phyloP scores from a whole-genome alignment of 441 rosid species.

The Populus hybrid region DNA sequence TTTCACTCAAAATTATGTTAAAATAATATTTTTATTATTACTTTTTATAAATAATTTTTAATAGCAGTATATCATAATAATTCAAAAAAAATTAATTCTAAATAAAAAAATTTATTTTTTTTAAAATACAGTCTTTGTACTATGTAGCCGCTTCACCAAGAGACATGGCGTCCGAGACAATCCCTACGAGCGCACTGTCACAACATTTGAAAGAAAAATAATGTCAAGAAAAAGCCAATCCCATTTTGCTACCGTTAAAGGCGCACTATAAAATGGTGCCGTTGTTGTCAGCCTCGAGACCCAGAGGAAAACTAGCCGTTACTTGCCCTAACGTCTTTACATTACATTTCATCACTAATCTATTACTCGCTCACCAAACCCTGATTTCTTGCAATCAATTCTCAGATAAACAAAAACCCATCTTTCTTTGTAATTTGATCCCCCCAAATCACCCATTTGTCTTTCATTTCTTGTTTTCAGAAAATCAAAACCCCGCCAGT shows the following conservation, averaged over 20 bases:
- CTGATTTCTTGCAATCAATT: neutral
- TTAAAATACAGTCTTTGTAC: no score
- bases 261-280: conserved; percentile 24
- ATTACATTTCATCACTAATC: conserved; percentile 1
- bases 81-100: no score
- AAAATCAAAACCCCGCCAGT: neutral
- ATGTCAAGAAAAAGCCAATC: neutral
- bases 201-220: neutral
- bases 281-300: conserved; percentile 13
- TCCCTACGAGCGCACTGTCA: neutral
- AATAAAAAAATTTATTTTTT: no score
- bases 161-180: neutral
- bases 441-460: no score
- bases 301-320: conserved; percentile 45
- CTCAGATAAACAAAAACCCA: neutral
- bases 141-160: neutral
- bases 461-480: neutral
- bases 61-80: no score
- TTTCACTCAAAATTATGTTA: no score
- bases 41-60: no score
- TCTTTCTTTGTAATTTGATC: neutral
- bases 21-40: no score
- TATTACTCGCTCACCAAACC: neutral
- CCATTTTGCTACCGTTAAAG: conserved; percentile 23
- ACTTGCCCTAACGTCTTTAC: neutral